These are phyloP conservation scores for Pseudonectria buxi DNA, from an alignment of 2,329 filamentous ascomycete species.

Conservation along the genomic window DNA sequence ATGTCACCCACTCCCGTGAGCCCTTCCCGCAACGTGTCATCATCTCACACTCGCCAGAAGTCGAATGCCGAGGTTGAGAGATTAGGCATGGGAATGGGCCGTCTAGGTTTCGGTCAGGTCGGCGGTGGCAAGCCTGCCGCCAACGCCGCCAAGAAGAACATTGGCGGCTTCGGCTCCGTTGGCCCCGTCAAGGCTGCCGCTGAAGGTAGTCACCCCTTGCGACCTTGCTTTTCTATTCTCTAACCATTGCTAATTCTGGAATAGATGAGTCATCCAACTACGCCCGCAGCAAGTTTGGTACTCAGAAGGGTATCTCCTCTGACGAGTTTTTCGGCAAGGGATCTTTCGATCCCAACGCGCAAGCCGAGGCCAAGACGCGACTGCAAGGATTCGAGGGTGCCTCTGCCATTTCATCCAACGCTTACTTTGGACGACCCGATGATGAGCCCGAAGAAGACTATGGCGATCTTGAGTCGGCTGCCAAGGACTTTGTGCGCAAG, in stretches of 20 bases:
- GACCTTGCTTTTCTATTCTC: background rate
- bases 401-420: slow-evolving; percentile 86
- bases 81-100: slow-evolving; percentile 78
- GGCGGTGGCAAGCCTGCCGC: slow-evolving; percentile 54
- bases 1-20: slow-evolving; percentile 69
- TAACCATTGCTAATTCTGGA: slow-evolving; percentile 5
- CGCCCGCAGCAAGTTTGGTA: slow-evolving; percentile 80
- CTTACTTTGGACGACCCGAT: slow-evolving; percentile 92
- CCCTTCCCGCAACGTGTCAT: slow-evolving; percentile 54
- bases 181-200: slow-evolving; percentile 63
- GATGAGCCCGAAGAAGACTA: slow-evolving; percentile 75
- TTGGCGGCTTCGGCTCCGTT: slow-evolving; percentile 81
- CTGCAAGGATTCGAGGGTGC: slow-evolving; percentile 92
- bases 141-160: slow-evolving; percentile 61
- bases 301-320: slow-evolving; percentile 92
- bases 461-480: slow-evolving; percentile 84
- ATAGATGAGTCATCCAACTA: slow-evolving; percentile 72
- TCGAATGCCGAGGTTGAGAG: slow-evolving; percentile 77
- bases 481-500: slow-evolving; percentile 91
- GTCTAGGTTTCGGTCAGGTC: slow-evolving; percentile 84
- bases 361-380: slow-evolving; percentile 78
- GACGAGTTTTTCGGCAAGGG: slow-evolving; percentile 98
- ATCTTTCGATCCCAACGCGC: slow-evolving; percentile 69
- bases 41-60: slow-evolving; percentile 50
- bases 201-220: slow-evolving; percentile 48